Conservation (phyloP, 2,329 filamentous ascomycete species). For the Colletotrichum orbiculare region DNA sequence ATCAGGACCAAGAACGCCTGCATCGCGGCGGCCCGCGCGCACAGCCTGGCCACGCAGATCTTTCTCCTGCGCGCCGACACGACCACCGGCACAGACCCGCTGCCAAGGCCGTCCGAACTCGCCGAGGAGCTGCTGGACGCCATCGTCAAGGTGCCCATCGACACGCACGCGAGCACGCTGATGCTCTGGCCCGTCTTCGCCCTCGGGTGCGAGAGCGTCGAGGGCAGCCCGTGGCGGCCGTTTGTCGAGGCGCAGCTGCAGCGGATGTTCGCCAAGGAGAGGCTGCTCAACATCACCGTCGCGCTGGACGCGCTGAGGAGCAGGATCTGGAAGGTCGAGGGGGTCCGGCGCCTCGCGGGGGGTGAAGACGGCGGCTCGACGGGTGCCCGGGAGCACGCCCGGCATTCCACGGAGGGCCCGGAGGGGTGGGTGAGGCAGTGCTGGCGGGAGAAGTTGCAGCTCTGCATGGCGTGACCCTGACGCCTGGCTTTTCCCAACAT, state of each 20-base stretch:
- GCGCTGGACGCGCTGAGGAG: slow-evolving; percentile 6
- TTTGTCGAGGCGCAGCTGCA: not conserved
- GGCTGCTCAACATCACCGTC: slow-evolving; percentile 14
- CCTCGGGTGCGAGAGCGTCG: slow-evolving; percentile 23
- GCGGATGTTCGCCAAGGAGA: slow-evolving; percentile 25
- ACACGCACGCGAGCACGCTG: slow-evolving; percentile 22
- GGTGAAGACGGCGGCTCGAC: not conserved
- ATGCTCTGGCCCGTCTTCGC: slow-evolving; percentile 33
- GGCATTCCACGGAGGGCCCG: not conserved
- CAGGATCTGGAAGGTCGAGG: slow-evolving; percentile 27
- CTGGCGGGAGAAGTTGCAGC: slow-evolving; percentile 14
- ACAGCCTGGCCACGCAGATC: slow-evolving; percentile 24
- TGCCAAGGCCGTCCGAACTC: not conserved
- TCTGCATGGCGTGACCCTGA: slow-evolving; percentile 6
- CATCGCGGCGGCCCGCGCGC: slow-evolving; percentile 17
- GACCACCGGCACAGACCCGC: not conserved
- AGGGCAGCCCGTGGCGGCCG: slow-evolving; percentile 1
- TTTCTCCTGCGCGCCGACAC: slow-evolving; percentile 22
- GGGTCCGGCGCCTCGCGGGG: not conserved
- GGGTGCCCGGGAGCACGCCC: no score
- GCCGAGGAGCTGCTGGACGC: slow-evolving; percentile 8
- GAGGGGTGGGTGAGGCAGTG: slow-evolving; percentile 18
- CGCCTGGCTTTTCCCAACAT: not conserved
- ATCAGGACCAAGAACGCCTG: slow-evolving; percentile 21
- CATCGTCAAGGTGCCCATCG: slow-evolving; percentile 10